These are phyloP conservation scores for Umbelopsis sp. DNA, from an alignment of 371 early-diverging fungal species.

Conservation along the genomic window DNA sequence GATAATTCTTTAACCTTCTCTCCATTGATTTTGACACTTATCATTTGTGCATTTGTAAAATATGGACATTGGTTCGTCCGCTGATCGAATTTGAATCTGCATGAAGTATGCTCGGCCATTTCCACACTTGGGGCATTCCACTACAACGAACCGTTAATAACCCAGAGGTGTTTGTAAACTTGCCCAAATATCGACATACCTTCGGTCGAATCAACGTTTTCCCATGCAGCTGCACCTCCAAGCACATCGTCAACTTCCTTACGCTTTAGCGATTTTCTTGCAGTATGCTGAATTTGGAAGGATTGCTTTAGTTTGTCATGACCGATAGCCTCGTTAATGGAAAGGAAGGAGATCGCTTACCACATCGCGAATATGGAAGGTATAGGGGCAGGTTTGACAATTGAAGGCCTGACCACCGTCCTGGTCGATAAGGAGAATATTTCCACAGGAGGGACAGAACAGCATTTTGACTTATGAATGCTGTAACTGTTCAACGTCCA, in stretches of 20 bases:
- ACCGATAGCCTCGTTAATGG: background rate
- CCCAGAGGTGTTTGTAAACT: background rate
- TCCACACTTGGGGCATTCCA: conserved; percentile 88
- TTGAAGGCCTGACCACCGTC: conserved; percentile 76
- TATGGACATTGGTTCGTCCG: conserved; percentile 94
- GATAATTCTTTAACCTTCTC: conserved; percentile 56
- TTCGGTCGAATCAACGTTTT: conserved; percentile 90
- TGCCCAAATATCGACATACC: conserved; percentile 44
- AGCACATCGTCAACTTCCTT: conserved; percentile 95
- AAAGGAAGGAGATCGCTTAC: background rate
- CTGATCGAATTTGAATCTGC: conserved; percentile 94
- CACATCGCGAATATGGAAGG: conserved; percentile 59
- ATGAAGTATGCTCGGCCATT: conserved; percentile 87
- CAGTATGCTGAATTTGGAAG: conserved; percentile 45
- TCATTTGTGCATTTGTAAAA: conserved; percentile 84
- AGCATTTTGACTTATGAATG: conserved; percentile 53
- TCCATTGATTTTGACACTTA: conserved; percentile 79
- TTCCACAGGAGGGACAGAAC: conserved; percentile 90
- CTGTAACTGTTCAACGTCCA: no score
- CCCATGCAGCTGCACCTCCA: conserved; percentile 92
- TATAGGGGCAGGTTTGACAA: conserved; percentile 87
- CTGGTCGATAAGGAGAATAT: conserved; percentile 76
- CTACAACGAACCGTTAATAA: conserved; percentile 34
- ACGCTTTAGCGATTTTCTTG: conserved; percentile 66
- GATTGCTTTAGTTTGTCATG: background rate